Conservation (phyloP, 257 asterid genomes). For the Hygrophila difformis region DNA sequence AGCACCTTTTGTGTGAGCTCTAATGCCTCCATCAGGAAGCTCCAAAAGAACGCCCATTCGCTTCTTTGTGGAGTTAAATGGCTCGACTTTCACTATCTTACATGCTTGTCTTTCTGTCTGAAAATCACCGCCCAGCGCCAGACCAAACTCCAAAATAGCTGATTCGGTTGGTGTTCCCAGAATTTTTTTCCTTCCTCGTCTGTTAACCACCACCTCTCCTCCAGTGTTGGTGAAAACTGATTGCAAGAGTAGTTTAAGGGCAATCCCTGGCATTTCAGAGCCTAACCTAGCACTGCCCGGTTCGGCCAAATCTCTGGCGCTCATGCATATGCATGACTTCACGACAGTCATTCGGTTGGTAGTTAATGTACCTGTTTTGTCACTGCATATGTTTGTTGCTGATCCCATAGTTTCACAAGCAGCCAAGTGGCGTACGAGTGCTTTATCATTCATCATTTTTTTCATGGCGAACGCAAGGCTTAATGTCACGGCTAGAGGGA, state of each 20-base stretch:
- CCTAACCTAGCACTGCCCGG: conserved; percentile 20
- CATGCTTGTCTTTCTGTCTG: conserved; percentile 34
- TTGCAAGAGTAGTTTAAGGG: conserved; percentile 35
- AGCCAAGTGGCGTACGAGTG: conserved; percentile 80
- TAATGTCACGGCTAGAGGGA: conserved; percentile 88
- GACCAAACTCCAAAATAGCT: conserved; percentile 70
- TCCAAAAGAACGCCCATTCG: conserved; percentile 74
- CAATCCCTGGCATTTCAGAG: conserved; percentile 43
- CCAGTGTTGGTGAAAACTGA: conserved; percentile 81
- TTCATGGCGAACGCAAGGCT: conserved; percentile 95
- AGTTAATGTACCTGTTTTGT: conserved; percentile 84
- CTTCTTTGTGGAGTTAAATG: conserved; percentile 84
- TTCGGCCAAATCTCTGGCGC: conserved; percentile 29
- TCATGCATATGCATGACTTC: conserved; percentile 73
- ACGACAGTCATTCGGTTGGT: conserved; percentile 89
- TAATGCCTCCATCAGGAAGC: conserved; percentile 52
- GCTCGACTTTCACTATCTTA: conserved; percentile 64
- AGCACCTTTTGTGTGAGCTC: conserved; percentile 85
- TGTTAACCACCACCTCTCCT: conserved; percentile 73
- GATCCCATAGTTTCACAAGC: conserved; percentile 99
- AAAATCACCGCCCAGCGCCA: conserved; percentile 68
- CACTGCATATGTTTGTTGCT: conserved; percentile 82
- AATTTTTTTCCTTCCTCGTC: conserved; percentile 45
- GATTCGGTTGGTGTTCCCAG: conserved; percentile 92
- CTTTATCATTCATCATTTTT: conserved; percentile 94